Conservation (phyloP, 108 stramenopile genomes). For the Stephanodiscus triporus region DNA sequence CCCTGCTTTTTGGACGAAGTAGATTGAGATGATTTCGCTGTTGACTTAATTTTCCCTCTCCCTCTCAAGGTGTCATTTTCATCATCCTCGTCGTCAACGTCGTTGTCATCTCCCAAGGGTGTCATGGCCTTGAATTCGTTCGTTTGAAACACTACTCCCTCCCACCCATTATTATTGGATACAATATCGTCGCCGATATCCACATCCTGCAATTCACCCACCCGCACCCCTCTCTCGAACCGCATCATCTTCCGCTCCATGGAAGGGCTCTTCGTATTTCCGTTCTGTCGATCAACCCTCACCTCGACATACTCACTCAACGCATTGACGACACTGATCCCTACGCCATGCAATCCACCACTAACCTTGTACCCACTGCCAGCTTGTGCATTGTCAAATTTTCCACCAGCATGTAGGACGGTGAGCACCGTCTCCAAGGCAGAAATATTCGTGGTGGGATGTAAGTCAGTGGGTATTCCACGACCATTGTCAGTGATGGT, state of each 20-base stretch:
- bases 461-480: slow-evolving; percentile 93
- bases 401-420: slow-evolving; percentile 96
- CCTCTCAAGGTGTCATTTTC: slow-evolving; percentile 21
- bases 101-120: slow-evolving; percentile 26
- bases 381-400: slow-evolving; percentile 90
- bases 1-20: not conserved
- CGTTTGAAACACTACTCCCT: slow-evolving; percentile 33
- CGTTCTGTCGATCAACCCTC: slow-evolving; percentile 67
- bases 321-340: slow-evolving; percentile 96
- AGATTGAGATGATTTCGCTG: not conserved
- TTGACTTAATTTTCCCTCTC: slow-evolving; percentile 34
- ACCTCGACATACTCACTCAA: slow-evolving; percentile 83
- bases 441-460: slow-evolving; percentile 72
- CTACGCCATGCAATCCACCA: slow-evolving; percentile 96
- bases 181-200: slow-evolving; percentile 27
- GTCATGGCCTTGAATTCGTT: slow-evolving; percentile 14
- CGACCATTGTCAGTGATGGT: slow-evolving; percentile 91
- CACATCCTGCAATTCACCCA: slow-evolving; percentile 51
- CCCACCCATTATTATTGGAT: slow-evolving; percentile 25
- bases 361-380: slow-evolving; percentile 89
- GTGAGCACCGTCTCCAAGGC: slow-evolving; percentile 95
- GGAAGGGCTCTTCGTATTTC: slow-evolving; percentile 29
- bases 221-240: slow-evolving; percentile 78
- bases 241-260: slow-evolving; percentile 55
- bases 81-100: slow-evolving; percentile 43